phyloP scores from a whole-genome alignment of 108 stramenopile genomes.

The Thalassiosira profunda region DNA sequence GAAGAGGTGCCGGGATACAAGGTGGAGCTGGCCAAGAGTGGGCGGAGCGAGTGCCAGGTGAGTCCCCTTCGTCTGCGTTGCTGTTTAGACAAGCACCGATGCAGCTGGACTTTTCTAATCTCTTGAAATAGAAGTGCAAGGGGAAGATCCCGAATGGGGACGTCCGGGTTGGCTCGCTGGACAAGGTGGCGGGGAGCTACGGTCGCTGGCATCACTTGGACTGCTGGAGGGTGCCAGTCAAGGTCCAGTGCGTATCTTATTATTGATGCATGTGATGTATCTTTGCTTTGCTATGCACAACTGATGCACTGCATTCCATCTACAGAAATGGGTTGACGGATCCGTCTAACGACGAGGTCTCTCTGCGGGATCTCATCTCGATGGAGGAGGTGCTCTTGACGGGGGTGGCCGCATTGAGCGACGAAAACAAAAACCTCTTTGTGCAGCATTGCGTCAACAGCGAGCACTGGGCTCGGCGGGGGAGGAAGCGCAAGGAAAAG shows the following conservation, averaged over 20 bases:
- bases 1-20: conserved; percentile 49
- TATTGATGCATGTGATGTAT: too few species aligned
- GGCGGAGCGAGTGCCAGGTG: conserved; percentile 41
- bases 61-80: too few species aligned
- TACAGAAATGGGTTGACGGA: conserved; percentile 41
- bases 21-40: conserved; percentile 50
- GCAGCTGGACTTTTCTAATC: too few species aligned
- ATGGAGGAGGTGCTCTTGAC: too few species aligned
- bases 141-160: too few species aligned
- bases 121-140: too few species aligned
- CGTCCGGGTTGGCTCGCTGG: conserved; percentile 45
- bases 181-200: conserved; percentile 43
- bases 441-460: conserved; percentile 40
- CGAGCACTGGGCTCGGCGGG: conserved; percentile 44
- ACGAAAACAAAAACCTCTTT: conserved; percentile 21
- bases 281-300: too few species aligned
- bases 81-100: too few species aligned
- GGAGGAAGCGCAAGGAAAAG: conserved; percentile 26
- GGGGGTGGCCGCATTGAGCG: conserved; percentile 43
- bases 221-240: conserved; percentile 46
- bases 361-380: conserved; percentile 33
- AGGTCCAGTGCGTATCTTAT: too few species aligned
- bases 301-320: too few species aligned
- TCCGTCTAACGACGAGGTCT: conserved; percentile 15
- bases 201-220: conserved; percentile 55